These are phyloP conservation scores for Piloderma croceum DNA, from an alignment of 768 basidiomycete species.

Conservation along the genomic window DNA sequence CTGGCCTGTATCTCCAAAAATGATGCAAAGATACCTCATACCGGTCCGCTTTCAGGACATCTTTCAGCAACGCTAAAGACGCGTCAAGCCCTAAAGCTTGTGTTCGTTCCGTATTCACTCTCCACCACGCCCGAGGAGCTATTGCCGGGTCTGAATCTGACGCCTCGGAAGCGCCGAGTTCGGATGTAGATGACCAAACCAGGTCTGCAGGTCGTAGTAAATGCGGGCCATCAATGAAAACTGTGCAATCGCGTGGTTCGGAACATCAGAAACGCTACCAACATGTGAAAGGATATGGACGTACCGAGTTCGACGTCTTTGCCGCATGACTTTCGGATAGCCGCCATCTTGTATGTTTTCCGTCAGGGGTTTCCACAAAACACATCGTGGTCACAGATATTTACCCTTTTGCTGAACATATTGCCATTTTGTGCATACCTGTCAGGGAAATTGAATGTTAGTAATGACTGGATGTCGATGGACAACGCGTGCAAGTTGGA, in stretches of 20 bases:
- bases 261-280: background rate
- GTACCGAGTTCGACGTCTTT: conserved; percentile 63
- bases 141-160: conserved; percentile 43
- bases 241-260: conserved; percentile 21
- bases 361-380: background rate
- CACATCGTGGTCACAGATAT: no score
- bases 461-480: background rate
- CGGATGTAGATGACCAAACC: no score
- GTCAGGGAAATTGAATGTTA: conserved; percentile 1
- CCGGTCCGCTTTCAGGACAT: conserved; percentile 49
- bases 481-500: no score
- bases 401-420: conserved; percentile 70
- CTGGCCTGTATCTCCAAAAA: conserved; percentile 4
- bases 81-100: conserved; percentile 46
- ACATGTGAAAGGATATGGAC: conserved; percentile 2
- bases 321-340: conserved; percentile 63
- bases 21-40: conserved; percentile 64
- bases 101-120: conserved; percentile 41
- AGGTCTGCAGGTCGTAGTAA: conserved; percentile 64
- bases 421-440: conserved; percentile 71
- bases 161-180: conserved; percentile 37
- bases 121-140: conserved; percentile 72
- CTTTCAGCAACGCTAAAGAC: conserved; percentile 47
- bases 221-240: conserved; percentile 69
- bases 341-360: conserved; percentile 48